Conservation (phyloP, 306 rosid genomes). For the Hippophae rhamnoides region DNA sequence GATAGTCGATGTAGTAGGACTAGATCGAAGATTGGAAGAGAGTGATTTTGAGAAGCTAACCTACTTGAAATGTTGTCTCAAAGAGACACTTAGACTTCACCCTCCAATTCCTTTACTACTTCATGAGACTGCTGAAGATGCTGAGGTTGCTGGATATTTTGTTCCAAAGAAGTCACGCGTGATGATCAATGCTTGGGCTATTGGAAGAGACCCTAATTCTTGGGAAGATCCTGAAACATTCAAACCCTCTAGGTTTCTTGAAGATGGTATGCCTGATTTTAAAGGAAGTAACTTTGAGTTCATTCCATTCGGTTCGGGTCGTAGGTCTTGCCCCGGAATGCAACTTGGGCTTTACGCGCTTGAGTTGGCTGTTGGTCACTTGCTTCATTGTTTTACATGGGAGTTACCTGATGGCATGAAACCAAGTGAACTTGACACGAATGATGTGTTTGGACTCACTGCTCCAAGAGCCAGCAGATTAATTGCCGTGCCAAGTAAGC, state of each 20-base stretch:
- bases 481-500: slow-evolving; percentile 55
- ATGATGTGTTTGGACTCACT: slow-evolving; percentile 81
- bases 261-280: slow-evolving; percentile 47
- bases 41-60: slow-evolving; percentile 59
- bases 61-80: slow-evolving; percentile 39
- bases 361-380: slow-evolving; percentile 62
- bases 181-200: slow-evolving; percentile 77
- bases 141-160: slow-evolving; percentile 42
- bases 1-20: slow-evolving; percentile 52
- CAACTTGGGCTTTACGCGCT: slow-evolving; percentile 66
- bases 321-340: slow-evolving; percentile 94
- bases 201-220: slow-evolving; percentile 48
- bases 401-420: slow-evolving; percentile 78
- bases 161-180: slow-evolving; percentile 63
- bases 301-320: slow-evolving; percentile 86
- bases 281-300: slow-evolving; percentile 82
- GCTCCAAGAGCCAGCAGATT: slow-evolving; percentile 81
- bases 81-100: slow-evolving; percentile 77
- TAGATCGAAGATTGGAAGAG: slow-evolving; percentile 57
- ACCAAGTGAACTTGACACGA: slow-evolving; percentile 62
- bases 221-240: slow-evolving; percentile 60
- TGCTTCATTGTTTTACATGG: slow-evolving; percentile 79
- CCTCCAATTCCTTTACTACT: slow-evolving; percentile 90
- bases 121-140: slow-evolving; percentile 76
- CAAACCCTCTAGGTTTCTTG: slow-evolving; percentile 47